Base-by-base conservation (phyloP, 1,284 basidiomycete genomes). In the Xerocomus minutiporus region DNA sequence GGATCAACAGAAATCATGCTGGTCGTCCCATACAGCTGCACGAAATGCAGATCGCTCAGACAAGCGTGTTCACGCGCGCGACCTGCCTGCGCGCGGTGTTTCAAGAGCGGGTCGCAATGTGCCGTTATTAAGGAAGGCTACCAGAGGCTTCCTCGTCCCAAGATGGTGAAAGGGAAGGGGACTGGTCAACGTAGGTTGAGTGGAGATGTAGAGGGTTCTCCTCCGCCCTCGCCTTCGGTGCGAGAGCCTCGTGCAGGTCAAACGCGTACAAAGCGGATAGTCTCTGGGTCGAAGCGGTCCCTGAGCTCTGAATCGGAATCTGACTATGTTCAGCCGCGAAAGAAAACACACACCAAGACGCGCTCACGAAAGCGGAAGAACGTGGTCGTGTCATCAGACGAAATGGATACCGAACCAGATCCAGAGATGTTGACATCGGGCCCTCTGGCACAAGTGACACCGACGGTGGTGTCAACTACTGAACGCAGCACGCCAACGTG, bases 51-150 rank as follows among this genome's bases (percentile, higher is more conserved):
- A 42, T 7, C 2, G 5, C 0, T 17, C 13, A 57, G 17, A 11
- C 53, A 66, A 15, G 45, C 58, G 11, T 70, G 68, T 32, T 69
- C 68, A 4, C 66, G 65, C 40, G n/a, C 31, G 5, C 43, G 20
- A 29, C 61, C 59, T 2, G 36, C 53, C 20, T 67, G 65, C 40
- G 31, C 11, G 17, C 68, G 66, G 25, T 70, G 65, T 50, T 45
- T 23, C 32, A 57, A 46, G 23, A 23, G 29, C 8, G 50, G 20
- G 7, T 4, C 2, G 8, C 8, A 2, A 12, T 66, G 65, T 40
- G 0, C 0, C 15, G 35, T 15, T 4, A 1, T 13, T 4, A 39
- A 41, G 15, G 34, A 2, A 43, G 61, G 57, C 17, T 69, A 67
- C 20, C 56, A 63, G 36, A 57, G 11, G 31, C 59, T 66, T 11